A percentile compares a stretch with the other conserved stretches of the same genome.
phyloP scores from a whole-genome alignment of 2,329 filamentous ascomycete species.

The Calonectria pseudoreteaudii region DNA sequence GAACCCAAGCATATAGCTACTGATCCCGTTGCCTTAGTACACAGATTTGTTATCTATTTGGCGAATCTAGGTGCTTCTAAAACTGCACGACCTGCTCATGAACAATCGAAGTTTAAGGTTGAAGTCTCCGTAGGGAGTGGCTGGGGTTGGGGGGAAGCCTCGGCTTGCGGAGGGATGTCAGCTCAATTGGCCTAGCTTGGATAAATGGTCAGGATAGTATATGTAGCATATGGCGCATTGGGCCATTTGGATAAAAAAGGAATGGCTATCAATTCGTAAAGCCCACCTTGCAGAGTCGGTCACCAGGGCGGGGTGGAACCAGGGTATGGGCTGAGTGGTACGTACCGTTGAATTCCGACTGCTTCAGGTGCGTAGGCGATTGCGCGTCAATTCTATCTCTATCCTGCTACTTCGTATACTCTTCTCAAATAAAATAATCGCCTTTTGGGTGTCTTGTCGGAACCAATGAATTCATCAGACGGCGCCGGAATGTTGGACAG shows the following conservation, averaged over 20 bases:
- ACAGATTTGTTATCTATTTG: neutral
- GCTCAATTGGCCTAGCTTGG: neutral
- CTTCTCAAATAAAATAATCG: neutral
- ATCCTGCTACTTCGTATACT: neutral
- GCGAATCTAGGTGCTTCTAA: neutral
- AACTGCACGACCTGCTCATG: too few species aligned
- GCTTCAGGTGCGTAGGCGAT: neutral
- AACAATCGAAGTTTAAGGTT: neutral
- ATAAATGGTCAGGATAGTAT: neutral
- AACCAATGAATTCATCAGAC: neutral
- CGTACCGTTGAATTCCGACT: too few species aligned
- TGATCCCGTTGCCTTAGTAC: neutral
- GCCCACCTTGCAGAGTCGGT: neutral
- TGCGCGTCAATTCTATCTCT: neutral
- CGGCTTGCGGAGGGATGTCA: neutral
- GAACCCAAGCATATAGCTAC: neutral
- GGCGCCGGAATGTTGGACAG: neutral
- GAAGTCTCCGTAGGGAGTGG: too few species aligned
- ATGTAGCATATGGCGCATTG: neutral
- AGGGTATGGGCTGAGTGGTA: neutral
- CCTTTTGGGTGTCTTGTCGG: neutral
- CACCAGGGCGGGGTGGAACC: neutral
- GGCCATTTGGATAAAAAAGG: neutral
- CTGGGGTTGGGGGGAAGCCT: neutral
- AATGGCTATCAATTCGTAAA: neutral